Conservation (phyloP, 441 rosid genomes). For the Aleurites moluccanus region DNA sequence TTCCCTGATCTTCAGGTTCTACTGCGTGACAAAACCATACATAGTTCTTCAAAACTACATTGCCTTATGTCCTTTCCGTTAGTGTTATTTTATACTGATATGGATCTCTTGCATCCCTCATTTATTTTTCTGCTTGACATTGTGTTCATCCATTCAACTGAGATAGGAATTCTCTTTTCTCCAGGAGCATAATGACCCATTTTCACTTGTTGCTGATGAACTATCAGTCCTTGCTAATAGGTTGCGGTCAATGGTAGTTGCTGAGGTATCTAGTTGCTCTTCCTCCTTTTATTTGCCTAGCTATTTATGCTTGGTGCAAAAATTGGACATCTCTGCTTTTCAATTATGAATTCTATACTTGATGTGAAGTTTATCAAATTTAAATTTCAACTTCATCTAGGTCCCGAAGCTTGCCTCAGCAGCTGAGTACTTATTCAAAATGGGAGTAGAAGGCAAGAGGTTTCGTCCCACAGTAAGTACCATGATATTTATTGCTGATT, state of each 20-base stretch:
- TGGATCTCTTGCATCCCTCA: neutral
- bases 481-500: constrained; percentile 9
- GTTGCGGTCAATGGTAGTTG: constrained; percentile 77
- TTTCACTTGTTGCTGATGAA: constrained; percentile 96
- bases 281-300: constrained; percentile 8
- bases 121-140: neutral
- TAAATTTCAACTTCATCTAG: constrained; percentile 30
- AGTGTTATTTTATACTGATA: neutral
- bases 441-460: constrained; percentile 92
- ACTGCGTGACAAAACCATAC: neutral
- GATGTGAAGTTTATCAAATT: no score
- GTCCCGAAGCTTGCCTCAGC: constrained; percentile 98
- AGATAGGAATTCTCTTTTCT: constrained; percentile 27
- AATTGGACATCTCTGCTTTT: no score
- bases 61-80: neutral
- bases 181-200: constrained; percentile 91
- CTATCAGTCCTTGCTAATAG: constrained; percentile 66
- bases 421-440: constrained; percentile 90
- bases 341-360: no score
- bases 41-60: neutral
- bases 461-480: constrained; percentile 75
- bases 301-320: no score
- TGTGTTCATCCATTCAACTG: neutral
- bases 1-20: neutral
- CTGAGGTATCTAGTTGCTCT: constrained; percentile 60